Conservation (phyloP, 106 monocot species). For the Hemerocallis citrina region DNA sequence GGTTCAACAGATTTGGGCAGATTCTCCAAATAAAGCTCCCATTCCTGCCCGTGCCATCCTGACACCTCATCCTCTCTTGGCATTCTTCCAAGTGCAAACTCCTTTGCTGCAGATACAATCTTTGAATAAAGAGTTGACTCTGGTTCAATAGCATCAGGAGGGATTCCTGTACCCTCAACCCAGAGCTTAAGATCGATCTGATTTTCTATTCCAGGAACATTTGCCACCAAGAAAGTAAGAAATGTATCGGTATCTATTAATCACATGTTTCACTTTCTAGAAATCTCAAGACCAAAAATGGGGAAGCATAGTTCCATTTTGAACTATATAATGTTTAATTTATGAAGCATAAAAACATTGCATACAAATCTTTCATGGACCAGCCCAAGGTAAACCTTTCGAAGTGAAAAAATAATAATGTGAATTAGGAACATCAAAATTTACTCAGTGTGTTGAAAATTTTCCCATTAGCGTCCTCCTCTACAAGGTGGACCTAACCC, state of each 20-base stretch:
- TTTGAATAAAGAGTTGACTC: constrained; percentile 61
- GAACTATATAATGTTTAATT: too few relatives aligned
- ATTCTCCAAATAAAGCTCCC: constrained; percentile 98
- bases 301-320: too few relatives aligned
- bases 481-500: too few relatives aligned
- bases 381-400: too few relatives aligned
- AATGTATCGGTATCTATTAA: constrained; percentile 87
- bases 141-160: constrained; percentile 83
- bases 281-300: too few relatives aligned
- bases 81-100: constrained; percentile 59
- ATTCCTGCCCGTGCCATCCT: constrained; percentile 83
- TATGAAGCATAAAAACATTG: too few relatives aligned
- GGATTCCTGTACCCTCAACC: constrained; percentile 84
- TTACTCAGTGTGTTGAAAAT: too few relatives aligned
- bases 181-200: constrained; percentile 70
- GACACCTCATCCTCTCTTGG: constrained; percentile 83
- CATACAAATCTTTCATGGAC: too few relatives aligned
- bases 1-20: constrained; percentile 67
- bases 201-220: constrained; percentile 73
- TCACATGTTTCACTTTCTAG: too few relatives aligned
- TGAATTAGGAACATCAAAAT: too few relatives aligned
- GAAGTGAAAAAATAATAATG: too few relatives aligned
- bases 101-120: constrained; percentile 47
- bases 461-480: too few relatives aligned
- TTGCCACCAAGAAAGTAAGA: constrained; percentile 66